Conservation (phyloP, 2,329 filamentous ascomycete species). For the Botrytis tulipae region DNA sequence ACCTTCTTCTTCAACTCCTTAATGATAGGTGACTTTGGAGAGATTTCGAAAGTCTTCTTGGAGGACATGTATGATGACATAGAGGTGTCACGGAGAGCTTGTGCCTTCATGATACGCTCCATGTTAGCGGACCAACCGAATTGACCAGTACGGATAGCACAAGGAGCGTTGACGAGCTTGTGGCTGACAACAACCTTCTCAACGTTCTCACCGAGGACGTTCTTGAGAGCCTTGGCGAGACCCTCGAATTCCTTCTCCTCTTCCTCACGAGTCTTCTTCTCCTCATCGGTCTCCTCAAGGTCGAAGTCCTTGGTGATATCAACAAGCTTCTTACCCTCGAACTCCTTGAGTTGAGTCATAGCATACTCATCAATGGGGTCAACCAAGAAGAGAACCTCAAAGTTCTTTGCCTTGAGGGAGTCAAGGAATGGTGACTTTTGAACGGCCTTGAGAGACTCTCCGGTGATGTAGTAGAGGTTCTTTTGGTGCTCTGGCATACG, state of each 20-base stretch:
- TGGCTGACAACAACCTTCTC: slow-evolving; percentile 99
- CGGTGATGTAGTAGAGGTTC: slow-evolving; percentile 99
- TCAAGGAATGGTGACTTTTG: slow-evolving; percentile 98
- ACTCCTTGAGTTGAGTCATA: slow-evolving; percentile 71
- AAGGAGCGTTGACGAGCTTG: slow-evolving; percentile 92
- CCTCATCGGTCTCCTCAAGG: slow-evolving; percentile 98
- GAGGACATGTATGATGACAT: slow-evolving; percentile 99
- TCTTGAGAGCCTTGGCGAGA: slow-evolving; percentile 97
- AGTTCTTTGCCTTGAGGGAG: slow-evolving; percentile 97
- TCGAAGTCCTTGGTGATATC: slow-evolving; percentile 99
- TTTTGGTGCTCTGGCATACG: slow-evolving; percentile 99
- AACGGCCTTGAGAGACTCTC: slow-evolving; percentile 98
- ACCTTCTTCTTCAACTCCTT: slow-evolving; percentile 99
- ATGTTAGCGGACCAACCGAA: slow-evolving; percentile 99
- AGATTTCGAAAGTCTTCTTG: slow-evolving; percentile 99
- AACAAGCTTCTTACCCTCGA: slow-evolving; percentile 99
- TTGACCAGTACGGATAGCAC: slow-evolving; percentile 98
- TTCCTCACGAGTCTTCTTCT: slow-evolving; percentile 92
- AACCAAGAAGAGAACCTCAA: slow-evolving; percentile 98
- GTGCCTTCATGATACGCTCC: slow-evolving; percentile 99
- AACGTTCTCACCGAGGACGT: slow-evolving; percentile 97
- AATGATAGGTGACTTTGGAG: slow-evolving; percentile 96
- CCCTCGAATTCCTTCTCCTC: slow-evolving; percentile 98
- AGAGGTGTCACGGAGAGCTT: slow-evolving; percentile 98
- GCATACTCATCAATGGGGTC: slow-evolving; percentile 72